Evolutionary conservation across 768 basidiomycete genomes (phyloP).

Genomic region (Lactifluus echinatus): DNA sequence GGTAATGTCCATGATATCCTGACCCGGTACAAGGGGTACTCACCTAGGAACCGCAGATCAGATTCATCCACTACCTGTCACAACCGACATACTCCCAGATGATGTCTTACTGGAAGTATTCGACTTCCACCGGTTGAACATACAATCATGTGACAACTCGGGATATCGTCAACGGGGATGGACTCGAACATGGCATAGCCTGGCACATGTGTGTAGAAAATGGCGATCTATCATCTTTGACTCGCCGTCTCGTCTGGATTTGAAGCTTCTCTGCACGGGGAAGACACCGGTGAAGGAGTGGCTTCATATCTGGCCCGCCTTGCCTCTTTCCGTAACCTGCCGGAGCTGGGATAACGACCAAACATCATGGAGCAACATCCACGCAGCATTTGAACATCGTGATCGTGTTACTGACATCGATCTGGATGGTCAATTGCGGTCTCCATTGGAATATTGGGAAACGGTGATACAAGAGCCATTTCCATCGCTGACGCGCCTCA

Average conservation of each 20-base stretch:
- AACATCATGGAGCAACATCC: not conserved
- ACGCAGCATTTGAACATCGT: not conserved
- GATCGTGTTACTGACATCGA: not conserved
- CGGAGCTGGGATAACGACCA: not conserved
- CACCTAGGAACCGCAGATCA: no score
- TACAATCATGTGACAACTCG: no score
- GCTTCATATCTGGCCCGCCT: not conserved
- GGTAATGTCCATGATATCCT: no score
- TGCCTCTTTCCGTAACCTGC: not conserved
- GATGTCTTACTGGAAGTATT: not conserved
- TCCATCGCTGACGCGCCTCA: not conserved
- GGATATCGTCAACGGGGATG: no score
- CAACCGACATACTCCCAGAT: not conserved
- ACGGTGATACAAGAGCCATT: no score
- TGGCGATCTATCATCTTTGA: not conserved
- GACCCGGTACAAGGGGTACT: no score
- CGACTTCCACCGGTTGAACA: no score
- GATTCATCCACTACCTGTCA: not conserved
- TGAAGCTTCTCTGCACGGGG: not conserved
- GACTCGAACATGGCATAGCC: not conserved
- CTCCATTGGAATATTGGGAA: not conserved
- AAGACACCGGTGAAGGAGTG: not conserved
- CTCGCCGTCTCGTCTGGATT: not conserved
- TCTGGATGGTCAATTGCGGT: not conserved
- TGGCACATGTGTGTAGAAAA: not conserved